Evolutionary conservation across 2,329 filamentous ascomycete genomes (phyloP), one percentile per base, ranked within the genome.

Genomic region (Clonostachys sp.): DNA sequence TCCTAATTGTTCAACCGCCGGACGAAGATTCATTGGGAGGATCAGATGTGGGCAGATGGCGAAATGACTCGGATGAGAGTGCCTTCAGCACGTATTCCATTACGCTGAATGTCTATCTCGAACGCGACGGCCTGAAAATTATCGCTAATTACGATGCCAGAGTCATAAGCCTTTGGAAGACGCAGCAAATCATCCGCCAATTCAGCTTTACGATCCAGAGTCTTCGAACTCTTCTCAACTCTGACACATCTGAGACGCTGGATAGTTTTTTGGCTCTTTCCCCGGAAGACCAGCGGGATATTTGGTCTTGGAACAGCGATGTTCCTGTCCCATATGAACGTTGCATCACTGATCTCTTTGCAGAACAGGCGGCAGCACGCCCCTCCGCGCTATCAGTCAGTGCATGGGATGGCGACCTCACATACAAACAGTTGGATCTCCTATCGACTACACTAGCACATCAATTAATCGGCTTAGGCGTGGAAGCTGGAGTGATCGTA

Each of bases 311-410:
- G 24, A 45, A 30, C 34, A 14, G 24, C 17, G 30, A 10, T 14
- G 34, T 39, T 14, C 45, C 33, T 20, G 12, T 10, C 12, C 18
- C 20, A n/a, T 43, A 18, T 18, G 45, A 43, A 9, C 18, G 16
- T 17, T 47, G 18, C 34, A 42, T 47, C 34, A 41, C 43, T 33
- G 34, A 34, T 8, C 35, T 47, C 13, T 39, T 47, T 35, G 33
- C 30, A 12, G 35, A 47, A 34, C 46, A 47, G 34, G 46, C 20
- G 5, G 14, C 33, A 12, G 10, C 4, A 5, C 34, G 34, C 13
- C 68, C 71, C 0, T 47, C 55, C 14, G 57, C 61, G 12, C 53
- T 58, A 5, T 71, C 72, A 18, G 41, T 48, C 42, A 18, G 36
- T 34, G 49, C 49, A 20, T 51, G 49, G 49, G 46, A 51, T 45